A percentile compares a stretch with the other conserved stretches of the same genome.
phyloP scores from a whole-genome alignment of 1,284 basidiomycete genomes.

The Ceratobasidium sp. region DNA sequence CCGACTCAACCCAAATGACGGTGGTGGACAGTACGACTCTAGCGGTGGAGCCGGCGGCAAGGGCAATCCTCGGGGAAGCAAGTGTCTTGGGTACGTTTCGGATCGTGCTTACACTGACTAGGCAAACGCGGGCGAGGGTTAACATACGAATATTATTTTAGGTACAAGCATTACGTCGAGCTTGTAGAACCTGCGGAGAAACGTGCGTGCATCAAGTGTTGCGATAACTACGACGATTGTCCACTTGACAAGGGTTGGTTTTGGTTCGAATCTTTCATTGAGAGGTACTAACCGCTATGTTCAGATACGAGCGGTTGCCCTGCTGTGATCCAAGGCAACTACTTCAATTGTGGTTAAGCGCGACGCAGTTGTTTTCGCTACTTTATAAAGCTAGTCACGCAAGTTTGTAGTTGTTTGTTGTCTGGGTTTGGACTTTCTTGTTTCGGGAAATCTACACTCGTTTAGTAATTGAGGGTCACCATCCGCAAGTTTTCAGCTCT shows the following conservation, averaged over 20 bases:
- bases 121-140: too few relatives aligned
- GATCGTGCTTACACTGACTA: too few relatives aligned
- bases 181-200: slow-evolving; percentile 53
- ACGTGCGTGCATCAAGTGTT: slow-evolving; percentile 54
- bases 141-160: too few relatives aligned
- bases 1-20: slow-evolving; percentile 50
- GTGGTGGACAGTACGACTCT: too few relatives aligned
- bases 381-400: not conserved
- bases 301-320: slow-evolving; percentile 50
- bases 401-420: not conserved
- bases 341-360: slow-evolving; percentile 46
- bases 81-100: slow-evolving; percentile 51
- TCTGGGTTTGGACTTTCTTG: not conserved
- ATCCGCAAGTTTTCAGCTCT: too few relatives aligned
- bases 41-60: slow-evolving; percentile 53
- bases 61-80: slow-evolving; percentile 53
- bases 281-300: not conserved
- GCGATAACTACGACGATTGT: slow-evolving; percentile 50
- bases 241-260: slow-evolving; percentile 46
- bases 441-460: not conserved
- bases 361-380: not conserved
- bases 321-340: slow-evolving; percentile 49
- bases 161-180: slow-evolving; percentile 54
- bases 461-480: too few relatives aligned
- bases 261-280: too few relatives aligned